Evolutionary conservation across 2,329 filamentous ascomycete species (phyloP).

Genomic region (Cercospora sp.): DNA sequence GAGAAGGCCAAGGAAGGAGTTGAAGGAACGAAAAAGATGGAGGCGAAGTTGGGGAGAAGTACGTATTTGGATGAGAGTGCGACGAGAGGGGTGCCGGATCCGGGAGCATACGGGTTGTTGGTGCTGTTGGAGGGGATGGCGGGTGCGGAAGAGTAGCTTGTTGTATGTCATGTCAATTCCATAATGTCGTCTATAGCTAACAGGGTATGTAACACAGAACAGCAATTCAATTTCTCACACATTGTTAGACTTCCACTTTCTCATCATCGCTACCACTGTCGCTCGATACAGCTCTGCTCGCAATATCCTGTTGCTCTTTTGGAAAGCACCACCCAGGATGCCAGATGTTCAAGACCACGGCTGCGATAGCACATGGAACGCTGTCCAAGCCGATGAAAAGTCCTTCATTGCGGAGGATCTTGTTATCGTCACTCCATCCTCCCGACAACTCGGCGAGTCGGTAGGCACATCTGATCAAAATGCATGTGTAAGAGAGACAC

Average conservation of each 20-base stretch:
- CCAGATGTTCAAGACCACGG: slow-evolving; percentile 35
- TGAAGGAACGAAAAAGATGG: slow-evolving; percentile 40
- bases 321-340: slow-evolving; percentile 39
- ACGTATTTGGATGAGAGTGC: slow-evolving; percentile 41
- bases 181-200: background rate
- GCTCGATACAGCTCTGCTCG: slow-evolving; percentile 12
- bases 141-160: slow-evolving; percentile 4
- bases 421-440: slow-evolving; percentile 30
- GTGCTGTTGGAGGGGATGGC: slow-evolving; percentile 40
- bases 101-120: slow-evolving; percentile 41
- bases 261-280: slow-evolving; percentile 18
- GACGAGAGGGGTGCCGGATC: slow-evolving; percentile 41
- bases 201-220: background rate
- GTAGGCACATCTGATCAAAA: slow-evolving; percentile 35
- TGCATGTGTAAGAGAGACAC: slow-evolving; percentile 30
- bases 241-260: background rate
- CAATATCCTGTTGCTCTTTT: slow-evolving; percentile 21
- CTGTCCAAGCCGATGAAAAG: slow-evolving; percentile 41
- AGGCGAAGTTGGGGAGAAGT: slow-evolving; percentile 39
- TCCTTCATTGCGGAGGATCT: slow-evolving; percentile 30
- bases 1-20: slow-evolving; percentile 34
- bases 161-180: background rate
- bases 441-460: slow-evolving; percentile 35
- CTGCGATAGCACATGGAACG: slow-evolving; percentile 33
- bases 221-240: background rate